Evolutionary conservation across 306 rosid species (phyloP), one percentile per base, ranked within the genome.

Genomic region (Carpinus viminea): DNA sequence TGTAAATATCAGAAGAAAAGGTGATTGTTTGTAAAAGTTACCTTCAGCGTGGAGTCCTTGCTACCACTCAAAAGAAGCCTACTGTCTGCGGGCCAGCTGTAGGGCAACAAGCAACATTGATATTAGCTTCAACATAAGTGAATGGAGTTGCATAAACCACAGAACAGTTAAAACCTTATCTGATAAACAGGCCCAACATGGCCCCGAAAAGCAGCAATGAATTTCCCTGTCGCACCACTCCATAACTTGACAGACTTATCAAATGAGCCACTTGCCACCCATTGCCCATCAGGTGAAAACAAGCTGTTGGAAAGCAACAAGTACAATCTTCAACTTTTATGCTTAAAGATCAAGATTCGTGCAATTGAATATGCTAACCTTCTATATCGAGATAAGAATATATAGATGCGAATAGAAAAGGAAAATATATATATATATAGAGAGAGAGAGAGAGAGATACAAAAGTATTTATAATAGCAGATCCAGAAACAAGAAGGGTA

Each of bases 211-310:
- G 91, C 96, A 47, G 94, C 85, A 45, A 91, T 88, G 77, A 95
- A 95, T 76, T 85, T 82, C 75, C 99, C 99, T 3, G 97, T 93
- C 43, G 85, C 83, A 62, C 98, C 97, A 79, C 84, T 89, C 99
- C 98, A 93, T 75, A 95, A 53, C 83, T 93, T 95, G 66, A 95
- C 98, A 70, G 99, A 95, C 79, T 90, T 93, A 79, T 95, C 99
- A 76, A 95, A 95, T 66, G 98, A 95, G 65, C 93, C 97, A 84
- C 97, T 95, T 36, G 99, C 98, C 66, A 95, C 80, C 98, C 99
- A 95, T 90, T 89, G 98, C 45, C 99, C 99, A 72, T 95, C 99
- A 74, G 99, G 99, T 28, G 99, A 95, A 85, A 95, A 95, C 99
- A 68, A 88, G 91, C 98, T 95, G 91, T 77, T 71, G 74, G 79